These are phyloP conservation scores for Thelonectria rubi DNA, from an alignment of 2,329 filamentous ascomycete species.

Conservation along the genomic window DNA sequence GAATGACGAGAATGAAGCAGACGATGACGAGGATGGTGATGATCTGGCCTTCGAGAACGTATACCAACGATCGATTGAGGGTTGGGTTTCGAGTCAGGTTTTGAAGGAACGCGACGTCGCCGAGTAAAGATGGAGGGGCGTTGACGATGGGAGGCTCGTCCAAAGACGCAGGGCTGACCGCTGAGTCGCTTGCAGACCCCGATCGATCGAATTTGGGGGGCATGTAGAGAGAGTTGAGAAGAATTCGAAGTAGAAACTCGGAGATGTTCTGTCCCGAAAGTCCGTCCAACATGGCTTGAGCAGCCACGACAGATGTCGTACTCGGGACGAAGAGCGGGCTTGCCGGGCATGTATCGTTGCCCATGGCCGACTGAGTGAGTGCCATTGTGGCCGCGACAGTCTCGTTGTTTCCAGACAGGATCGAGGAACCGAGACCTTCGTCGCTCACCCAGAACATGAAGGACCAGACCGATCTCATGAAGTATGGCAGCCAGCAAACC, in stretches of 20 bases:
- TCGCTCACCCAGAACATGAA: constrained; percentile 95
- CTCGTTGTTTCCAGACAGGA: constrained; percentile 40
- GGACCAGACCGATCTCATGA: constrained; percentile 91
- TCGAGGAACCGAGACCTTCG: constrained; percentile 64
- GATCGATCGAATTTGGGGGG: constrained; percentile 35
- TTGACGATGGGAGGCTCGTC: constrained; percentile 19
- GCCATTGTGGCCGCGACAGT: constrained; percentile 43
- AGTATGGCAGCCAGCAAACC: constrained; percentile 87
- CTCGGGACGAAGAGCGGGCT: constrained; percentile 47
- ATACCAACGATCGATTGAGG: constrained; percentile 81
- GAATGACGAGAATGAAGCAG: constrained; percentile 94
- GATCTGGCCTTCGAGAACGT: constrained; percentile 89
- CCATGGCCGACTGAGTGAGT: constrained; percentile 41
- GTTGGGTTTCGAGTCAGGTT: constrained; percentile 74
- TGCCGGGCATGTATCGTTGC: constrained; percentile 46
- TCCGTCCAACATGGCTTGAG: constrained; percentile 44
- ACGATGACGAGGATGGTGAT: constrained; percentile 93
- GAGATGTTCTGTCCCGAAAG: constrained; percentile 45
- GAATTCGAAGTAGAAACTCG: constrained; percentile 45
- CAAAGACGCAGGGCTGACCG: constrained; percentile 28
- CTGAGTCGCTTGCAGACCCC: constrained; percentile 23
- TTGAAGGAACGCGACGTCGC: constrained; percentile 65
- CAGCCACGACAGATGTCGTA: constrained; percentile 45
- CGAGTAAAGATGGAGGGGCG: constrained; percentile 54
- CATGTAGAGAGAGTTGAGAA: constrained; percentile 44